Evolutionary conservation across 148 eudicot genomes (phyloP).

Genomic region (Talinum fruticosum): DNA sequence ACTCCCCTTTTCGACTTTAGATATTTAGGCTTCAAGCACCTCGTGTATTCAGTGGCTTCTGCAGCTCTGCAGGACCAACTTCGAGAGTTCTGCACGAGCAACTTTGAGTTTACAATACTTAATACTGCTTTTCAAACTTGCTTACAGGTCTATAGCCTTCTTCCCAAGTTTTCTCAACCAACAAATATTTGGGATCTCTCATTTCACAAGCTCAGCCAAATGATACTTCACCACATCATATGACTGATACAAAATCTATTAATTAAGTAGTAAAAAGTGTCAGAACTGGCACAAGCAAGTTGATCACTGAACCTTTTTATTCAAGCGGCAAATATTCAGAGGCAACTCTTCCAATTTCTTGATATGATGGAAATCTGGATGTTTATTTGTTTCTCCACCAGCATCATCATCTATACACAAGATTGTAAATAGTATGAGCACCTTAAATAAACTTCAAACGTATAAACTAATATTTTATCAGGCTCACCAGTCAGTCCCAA

Average conservation of each 20-base stretch:
- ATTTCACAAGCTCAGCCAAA: background rate
- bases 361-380: slow-evolving; percentile 38
- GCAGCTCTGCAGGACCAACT: too few relatives aligned
- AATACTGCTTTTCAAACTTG: background rate
- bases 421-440: slow-evolving; percentile 28
- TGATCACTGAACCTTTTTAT: slow-evolving; percentile 54
- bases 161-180: background rate
- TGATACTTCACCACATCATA: too few relatives aligned
- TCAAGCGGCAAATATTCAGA: slow-evolving; percentile 52
- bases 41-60: too few relatives aligned
- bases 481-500: slow-evolving; percentile 10
- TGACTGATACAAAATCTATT: background rate
- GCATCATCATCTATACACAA: slow-evolving; percentile 44
- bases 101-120: too few relatives aligned
- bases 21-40: background rate
- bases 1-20: background rate
- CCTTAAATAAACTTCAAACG: slow-evolving; percentile 4
- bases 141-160: background rate
- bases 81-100: too few relatives aligned
- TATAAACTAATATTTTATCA: background rate
- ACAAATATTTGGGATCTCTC: background rate
- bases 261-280: background rate
- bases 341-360: slow-evolving; percentile 79
- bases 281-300: background rate
- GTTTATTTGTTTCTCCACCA: slow-evolving; percentile 29